phyloP scores from a whole-genome alignment of 305 asterid genomes.

The Fraxinus velutina region DNA sequence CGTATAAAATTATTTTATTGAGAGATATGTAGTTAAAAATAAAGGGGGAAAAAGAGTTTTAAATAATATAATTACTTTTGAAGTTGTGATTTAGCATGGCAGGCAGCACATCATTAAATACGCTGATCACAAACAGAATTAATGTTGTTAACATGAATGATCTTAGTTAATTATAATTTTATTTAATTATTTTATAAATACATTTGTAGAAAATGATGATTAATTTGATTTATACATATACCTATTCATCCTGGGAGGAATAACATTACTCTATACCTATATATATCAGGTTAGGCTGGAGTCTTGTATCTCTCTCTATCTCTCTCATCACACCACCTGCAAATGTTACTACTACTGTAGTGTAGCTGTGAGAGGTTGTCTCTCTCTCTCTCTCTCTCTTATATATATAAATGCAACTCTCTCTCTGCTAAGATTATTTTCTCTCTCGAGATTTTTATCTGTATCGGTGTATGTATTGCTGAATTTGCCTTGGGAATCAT shows the following conservation, averaged over 20 bases:
- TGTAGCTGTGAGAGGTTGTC: constrained; percentile 22
- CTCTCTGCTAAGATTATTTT: neutral
- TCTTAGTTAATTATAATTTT: neutral
- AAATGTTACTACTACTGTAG: constrained; percentile 27
- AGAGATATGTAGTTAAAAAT: neutral
- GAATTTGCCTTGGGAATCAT: constrained; percentile 40
- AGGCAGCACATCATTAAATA: neutral
- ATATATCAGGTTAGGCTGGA: constrained; percentile 15
- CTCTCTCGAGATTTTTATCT: constrained; percentile 5
- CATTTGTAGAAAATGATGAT: neutral
- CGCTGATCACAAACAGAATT: neutral
- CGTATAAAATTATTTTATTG: neutral
- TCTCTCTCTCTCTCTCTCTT: too few relatives aligned
- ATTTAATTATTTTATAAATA: neutral
- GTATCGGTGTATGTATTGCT: neutral
- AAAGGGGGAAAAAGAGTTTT: neutral
- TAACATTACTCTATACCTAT: neutral
- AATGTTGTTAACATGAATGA: neutral
- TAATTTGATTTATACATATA: neutral
- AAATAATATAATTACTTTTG: neutral
- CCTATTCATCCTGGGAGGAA: too few relatives aligned
- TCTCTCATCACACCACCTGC: constrained; percentile 17
- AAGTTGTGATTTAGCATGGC: neutral
- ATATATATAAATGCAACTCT: constrained; percentile 15
- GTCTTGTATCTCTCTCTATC: constrained; percentile 12